These are phyloP conservation scores for Lagenidium sp. DNA, from an alignment of 352 stramenopile species.

Conservation along the genomic window DNA sequence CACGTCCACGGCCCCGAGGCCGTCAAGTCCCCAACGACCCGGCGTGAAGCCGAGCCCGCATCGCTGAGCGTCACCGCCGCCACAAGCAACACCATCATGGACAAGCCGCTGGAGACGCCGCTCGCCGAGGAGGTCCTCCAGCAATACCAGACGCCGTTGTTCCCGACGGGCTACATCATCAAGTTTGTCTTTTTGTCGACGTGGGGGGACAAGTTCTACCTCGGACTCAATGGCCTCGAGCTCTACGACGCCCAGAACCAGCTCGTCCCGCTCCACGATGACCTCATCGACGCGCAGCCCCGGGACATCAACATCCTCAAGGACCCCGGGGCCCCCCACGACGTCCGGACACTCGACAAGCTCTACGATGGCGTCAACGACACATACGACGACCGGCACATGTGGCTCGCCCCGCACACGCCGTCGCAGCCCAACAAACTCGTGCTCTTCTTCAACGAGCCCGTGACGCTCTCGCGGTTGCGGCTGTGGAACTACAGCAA, in stretches of 20 bases:
- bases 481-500: slow-evolving; percentile 87
- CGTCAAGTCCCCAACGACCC: not conserved
- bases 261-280: slow-evolving; percentile 23
- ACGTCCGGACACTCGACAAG: slow-evolving; percentile 68
- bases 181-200: slow-evolving; percentile 76
- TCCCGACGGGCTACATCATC: slow-evolving; percentile 79
- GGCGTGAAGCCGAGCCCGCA: not conserved
- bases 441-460: slow-evolving; percentile 72
- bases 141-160: slow-evolving; percentile 83
- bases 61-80: not conserved
- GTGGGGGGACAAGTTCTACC: slow-evolving; percentile 69
- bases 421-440: slow-evolving; percentile 59
- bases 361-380: slow-evolving; percentile 68
- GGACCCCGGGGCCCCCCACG: slow-evolving; percentile 37
- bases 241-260: slow-evolving; percentile 50
- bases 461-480: slow-evolving; percentile 66
- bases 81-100: not conserved
- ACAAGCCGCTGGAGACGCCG: slow-evolving; percentile 16
- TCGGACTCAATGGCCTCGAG: slow-evolving; percentile 77
- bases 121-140: slow-evolving; percentile 61
- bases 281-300: slow-evolving; percentile 62
- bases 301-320: slow-evolving; percentile 81
- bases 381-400: slow-evolving; percentile 68
- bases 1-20: not conserved
- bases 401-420: slow-evolving; percentile 66